A percentile compares a stretch with the other conserved stretches of the same genome.
phyloP scores from a whole-genome alignment of 1,284 basidiomycete genomes.

The Melampsora larici-populina region DNA sequence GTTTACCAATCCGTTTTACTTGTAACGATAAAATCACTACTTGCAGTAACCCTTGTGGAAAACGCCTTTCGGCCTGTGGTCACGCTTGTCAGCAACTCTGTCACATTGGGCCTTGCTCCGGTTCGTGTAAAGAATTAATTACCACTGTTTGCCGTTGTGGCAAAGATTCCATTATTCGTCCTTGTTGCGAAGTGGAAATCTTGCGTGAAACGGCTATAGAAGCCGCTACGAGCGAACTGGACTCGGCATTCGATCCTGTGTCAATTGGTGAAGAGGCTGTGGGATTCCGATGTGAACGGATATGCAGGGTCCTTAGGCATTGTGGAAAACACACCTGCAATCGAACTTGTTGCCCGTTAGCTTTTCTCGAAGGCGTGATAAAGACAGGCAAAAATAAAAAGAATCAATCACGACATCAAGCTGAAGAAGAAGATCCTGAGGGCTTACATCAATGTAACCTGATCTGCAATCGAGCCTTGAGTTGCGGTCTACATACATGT shows the following conservation, averaged over 20 bases:
- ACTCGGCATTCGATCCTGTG: not conserved
- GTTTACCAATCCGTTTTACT: not conserved
- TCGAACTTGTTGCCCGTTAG: conserved; percentile 34
- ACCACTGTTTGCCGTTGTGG: conserved; percentile 39
- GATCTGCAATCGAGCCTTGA: conserved; percentile 29
- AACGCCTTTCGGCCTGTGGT: conserved; percentile 22
- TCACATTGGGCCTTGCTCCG: conserved; percentile 23
- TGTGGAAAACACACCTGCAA: conserved; percentile 40
- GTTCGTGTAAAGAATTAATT: conserved; percentile 21
- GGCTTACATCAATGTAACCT: conserved; percentile 37
- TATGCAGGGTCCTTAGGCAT: conserved; percentile 28
- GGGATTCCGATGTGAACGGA: conserved; percentile 27
- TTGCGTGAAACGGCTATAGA: conserved; percentile 14
- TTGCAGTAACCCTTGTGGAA: conserved; percentile 20
- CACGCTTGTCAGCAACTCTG: conserved; percentile 22
- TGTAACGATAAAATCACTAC: conserved; percentile 36
- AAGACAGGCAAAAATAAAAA: conserved; percentile 27
- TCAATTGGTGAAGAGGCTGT: conserved; percentile 8
- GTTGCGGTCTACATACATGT: conserved; percentile 35
- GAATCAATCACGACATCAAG: conserved; percentile 1
- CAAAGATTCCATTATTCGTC: conserved; percentile 22
- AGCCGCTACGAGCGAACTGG: not conserved
- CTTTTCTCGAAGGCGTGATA: conserved; percentile 29
- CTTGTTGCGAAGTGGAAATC: conserved; percentile 27
- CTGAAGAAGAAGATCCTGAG: conserved; percentile 32